Conservation (phyloP, 352 stramenopile species). For the Phytopythium montanum region DNA sequence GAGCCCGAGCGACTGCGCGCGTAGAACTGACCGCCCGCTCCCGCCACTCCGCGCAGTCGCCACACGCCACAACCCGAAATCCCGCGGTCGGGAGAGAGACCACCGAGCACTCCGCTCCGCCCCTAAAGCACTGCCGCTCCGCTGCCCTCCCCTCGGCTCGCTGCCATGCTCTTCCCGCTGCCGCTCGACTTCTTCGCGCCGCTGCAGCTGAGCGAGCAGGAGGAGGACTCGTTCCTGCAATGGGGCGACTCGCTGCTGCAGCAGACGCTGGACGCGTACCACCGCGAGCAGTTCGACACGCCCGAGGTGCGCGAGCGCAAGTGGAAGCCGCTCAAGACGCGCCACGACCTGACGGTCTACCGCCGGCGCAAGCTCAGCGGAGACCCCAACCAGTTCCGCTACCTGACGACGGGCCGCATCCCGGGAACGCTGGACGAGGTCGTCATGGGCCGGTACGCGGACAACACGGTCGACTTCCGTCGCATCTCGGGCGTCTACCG, state of each 20-base stretch:
- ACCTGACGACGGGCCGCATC: slow-evolving; percentile 56
- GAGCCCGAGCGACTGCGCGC: neutral
- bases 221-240: slow-evolving; percentile 50
- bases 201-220: slow-evolving; percentile 40
- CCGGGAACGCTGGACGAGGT: slow-evolving; percentile 73
- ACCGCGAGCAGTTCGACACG: slow-evolving; percentile 63
- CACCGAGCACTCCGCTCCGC: neutral
- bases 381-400: slow-evolving; percentile 53
- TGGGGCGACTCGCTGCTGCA: slow-evolving; percentile 63
- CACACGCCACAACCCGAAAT: slow-evolving; percentile 8
- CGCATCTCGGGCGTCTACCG: slow-evolving; percentile 72
- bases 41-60: neutral
- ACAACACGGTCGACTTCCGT: slow-evolving; percentile 63
- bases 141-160: neutral
- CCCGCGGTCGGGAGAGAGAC: neutral
- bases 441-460: slow-evolving; percentile 69
- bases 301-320: slow-evolving; percentile 53
- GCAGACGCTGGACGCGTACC: slow-evolving; percentile 66
- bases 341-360: slow-evolving; percentile 53
- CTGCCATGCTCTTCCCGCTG: slow-evolving; percentile 49
- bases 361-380: slow-evolving; percentile 42
- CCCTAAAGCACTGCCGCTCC: no score
- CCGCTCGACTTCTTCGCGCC: slow-evolving; percentile 57
- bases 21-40: neutral
- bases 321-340: slow-evolving; percentile 74